A percentile compares a stretch with the other conserved stretches of the same genome.
phyloP scores from a whole-genome alignment of 306 rosid genomes.

The Trichosanthes truncata region DNA sequence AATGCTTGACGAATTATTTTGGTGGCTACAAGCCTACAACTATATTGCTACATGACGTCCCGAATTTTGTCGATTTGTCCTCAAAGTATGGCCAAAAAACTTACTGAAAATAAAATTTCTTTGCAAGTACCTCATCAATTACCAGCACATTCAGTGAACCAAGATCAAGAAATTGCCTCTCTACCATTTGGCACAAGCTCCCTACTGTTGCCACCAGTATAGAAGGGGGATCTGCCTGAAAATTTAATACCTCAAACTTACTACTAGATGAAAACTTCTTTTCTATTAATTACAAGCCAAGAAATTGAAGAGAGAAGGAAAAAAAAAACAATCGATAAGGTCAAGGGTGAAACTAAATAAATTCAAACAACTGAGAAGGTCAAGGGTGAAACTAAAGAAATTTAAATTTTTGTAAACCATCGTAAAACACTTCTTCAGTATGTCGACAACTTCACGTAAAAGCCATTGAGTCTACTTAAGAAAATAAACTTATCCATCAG shows the following conservation, averaged over 20 bases:
- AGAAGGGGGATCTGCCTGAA: conserved; percentile 87
- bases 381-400: neutral
- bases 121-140: conserved; percentile 71
- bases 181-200: conserved; percentile 84
- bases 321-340: neutral
- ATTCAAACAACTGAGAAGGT: neutral
- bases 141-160: conserved; percentile 59
- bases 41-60: neutral
- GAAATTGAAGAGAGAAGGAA: neutral
- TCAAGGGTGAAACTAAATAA: neutral
- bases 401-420: neutral
- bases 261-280: neutral
- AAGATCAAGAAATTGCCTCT: conserved; percentile 47
- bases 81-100: neutral
- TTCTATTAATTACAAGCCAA: neutral
- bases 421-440: conserved; percentile 1
- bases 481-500: neutral
- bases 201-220: conserved; percentile 75
- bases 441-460: neutral
- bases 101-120: neutral
- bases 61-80: neutral
- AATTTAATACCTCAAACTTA: neutral
- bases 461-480: neutral
- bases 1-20: neutral
- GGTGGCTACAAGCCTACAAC: neutral